Evolutionary conservation across 768 basidiomycete genomes (phyloP), one percentile per base, ranked within the genome.

Genomic region (Chiua virens): DNA sequence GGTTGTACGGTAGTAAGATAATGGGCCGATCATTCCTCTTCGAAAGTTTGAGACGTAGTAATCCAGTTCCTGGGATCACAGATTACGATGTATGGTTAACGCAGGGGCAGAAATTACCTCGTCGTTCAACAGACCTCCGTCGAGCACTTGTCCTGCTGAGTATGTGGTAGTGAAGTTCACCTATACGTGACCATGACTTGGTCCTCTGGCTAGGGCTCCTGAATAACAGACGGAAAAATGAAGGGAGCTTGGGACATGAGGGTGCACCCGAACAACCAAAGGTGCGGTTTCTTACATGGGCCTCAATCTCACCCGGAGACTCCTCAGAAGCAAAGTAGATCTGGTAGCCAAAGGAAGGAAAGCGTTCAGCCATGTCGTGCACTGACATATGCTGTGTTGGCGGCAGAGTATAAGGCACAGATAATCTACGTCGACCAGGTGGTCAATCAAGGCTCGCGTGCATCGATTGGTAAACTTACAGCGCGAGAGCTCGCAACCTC

Each of bases 1-100:
- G 13, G 72, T 65, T 2, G 86, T 89, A 28, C 87, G 79, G 56
- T 90, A 91, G 63, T 88, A 92, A 50, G 86, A 87, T n/a, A 89
- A 66, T 4, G 89, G 86, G 3, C 86, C 87, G 18, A 75, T 73
- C 81, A 92, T 82, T 21, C 72, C 72, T 17, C 78, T 71, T 22
- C 67, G 55, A 18, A 81, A 75, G 49, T 78, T 68, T 5, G 73
- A 62, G 15, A 73, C 21, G 57, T 87, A 83, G 53, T 79, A 79
- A 20, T 75, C 63, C 17, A 80, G 66, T 59, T 89, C 87, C 85
- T 86, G 58, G 8, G 18, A n/a, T 14, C 62, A 40, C 45, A 30
- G 18, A 6, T 34, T n/a, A n/a, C n/a, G n/a, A n/a, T n/a, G n/a
- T n/a, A 28, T 11, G 6, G n/a, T 8, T 14, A 20, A 53, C 11